Conservation (phyloP, 441 rosid genomes). For the Syzygium syzygioides region DNA sequence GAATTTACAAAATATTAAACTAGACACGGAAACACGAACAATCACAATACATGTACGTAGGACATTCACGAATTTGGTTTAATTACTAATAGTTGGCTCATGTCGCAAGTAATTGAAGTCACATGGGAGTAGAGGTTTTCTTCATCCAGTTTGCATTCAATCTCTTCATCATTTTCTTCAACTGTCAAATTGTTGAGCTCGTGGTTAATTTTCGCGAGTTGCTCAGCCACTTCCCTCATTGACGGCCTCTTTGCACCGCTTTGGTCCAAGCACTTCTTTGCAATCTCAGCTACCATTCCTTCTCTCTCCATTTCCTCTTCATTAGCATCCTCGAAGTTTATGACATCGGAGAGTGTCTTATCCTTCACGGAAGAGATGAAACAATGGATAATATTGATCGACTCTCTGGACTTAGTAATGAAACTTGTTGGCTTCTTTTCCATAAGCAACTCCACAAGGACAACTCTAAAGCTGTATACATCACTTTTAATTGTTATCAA, state of each 20-base stretch:
- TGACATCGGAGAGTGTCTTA: background rate
- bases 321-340: background rate
- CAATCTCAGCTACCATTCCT: background rate
- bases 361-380: background rate
- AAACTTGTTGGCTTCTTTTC: background rate
- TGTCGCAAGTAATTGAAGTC: background rate
- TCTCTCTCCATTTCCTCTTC: background rate
- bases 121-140: background rate
- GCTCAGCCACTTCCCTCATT: background rate
- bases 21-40: too few relatives aligned
- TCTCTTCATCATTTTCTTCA: background rate
- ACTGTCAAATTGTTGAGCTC: background rate
- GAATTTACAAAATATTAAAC: too few relatives aligned
- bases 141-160: background rate
- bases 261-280: background rate
- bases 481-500: background rate
- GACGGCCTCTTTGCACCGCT: accelerated
- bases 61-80: too few relatives aligned
- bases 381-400: background rate
- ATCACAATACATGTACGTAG: too few relatives aligned
- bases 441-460: background rate
- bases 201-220: background rate
- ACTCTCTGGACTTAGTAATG: background rate
- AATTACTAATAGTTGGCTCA: too few relatives aligned
- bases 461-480: background rate